These are phyloP conservation scores for Ricinus communis DNA, from an alignment of 345 rosid species.

Conservation along the genomic window DNA sequence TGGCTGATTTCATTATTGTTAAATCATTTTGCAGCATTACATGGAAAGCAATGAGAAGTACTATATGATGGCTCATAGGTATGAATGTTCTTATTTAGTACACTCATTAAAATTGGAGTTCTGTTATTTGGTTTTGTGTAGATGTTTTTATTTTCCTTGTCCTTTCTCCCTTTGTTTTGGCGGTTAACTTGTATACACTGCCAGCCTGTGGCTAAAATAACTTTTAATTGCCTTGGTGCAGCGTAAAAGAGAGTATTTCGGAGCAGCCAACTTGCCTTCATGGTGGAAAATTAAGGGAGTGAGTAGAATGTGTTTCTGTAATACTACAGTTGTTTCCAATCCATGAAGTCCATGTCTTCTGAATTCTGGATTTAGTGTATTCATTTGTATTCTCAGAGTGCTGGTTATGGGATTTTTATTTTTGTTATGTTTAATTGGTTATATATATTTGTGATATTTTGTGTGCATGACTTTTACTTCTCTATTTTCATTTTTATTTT, in stretches of 20 bases:
- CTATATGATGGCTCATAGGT: constrained; percentile 98
- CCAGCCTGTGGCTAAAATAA: not conserved
- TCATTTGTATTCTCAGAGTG: not conserved
- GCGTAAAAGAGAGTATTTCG: constrained; percentile 75
- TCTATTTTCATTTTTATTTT: constrained; percentile 6
- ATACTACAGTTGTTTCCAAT: not conserved
- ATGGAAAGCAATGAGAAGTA: constrained; percentile 95
- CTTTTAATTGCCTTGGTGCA: constrained; percentile 36
- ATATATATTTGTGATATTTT: not conserved
- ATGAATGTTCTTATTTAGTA: constrained; percentile 1
- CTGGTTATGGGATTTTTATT: not conserved
- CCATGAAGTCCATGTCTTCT: not conserved
- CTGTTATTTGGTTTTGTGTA: not conserved
- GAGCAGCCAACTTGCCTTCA: constrained; percentile 74
- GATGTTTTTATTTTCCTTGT: not conserved
- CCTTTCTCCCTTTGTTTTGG: not conserved
- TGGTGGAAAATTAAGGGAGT: constrained; percentile 94
- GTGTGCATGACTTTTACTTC: not conserved
- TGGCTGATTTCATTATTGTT: constrained; percentile 10
- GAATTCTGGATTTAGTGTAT: not conserved
- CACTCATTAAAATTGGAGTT: not conserved
- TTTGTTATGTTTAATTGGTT: constrained; percentile 1
- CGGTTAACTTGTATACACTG: constrained; percentile 1
- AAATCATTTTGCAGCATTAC: constrained; percentile 65
- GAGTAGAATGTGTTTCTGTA: constrained; percentile 33